Conservation (phyloP, 768 basidiomycete species). For the Termitomyces sp. region DNA sequence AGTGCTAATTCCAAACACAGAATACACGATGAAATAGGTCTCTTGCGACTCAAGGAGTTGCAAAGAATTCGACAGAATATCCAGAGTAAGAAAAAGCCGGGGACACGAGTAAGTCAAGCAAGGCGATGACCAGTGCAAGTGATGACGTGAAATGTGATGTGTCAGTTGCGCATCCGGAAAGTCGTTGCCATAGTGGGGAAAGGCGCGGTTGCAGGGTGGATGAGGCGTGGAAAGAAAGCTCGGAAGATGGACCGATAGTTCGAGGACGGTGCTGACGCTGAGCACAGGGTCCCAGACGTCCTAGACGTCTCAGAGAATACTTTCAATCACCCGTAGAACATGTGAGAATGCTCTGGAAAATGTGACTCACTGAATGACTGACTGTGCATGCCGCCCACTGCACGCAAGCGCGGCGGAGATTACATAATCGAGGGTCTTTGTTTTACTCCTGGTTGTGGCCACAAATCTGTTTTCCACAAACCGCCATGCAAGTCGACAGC, state of each 20-base stretch:
- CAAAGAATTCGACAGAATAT: not conserved
- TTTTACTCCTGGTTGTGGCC: conserved; percentile 10
- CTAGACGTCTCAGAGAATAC: not conserved
- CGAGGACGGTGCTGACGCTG: not conserved
- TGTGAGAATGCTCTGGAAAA: conserved; percentile 8
- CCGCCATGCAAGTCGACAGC: conserved; percentile 39
- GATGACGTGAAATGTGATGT: not conserved
- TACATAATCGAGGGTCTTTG: conserved; percentile 6
- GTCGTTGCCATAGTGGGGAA: not conserved
- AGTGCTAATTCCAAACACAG: no score
- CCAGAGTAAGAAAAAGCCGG: not conserved
- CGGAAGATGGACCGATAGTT: not conserved
- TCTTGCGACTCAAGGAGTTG: no score
- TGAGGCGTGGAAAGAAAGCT: not conserved
- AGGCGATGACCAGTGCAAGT: not conserved
- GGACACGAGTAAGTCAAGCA: not conserved
- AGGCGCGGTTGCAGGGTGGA: not conserved
- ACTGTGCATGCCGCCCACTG: conserved; percentile 1
- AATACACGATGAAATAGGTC: not conserved
- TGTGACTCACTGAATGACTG: not conserved
- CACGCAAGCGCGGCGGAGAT: conserved; percentile 14
- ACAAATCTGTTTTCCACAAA: not conserved
- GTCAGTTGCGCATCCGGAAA: not conserved
- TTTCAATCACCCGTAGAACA: not conserved
- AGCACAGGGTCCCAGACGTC: not conserved